Conservation (phyloP, 768 basidiomycete genomes). For the Botryobasidium botryosum region DNA sequence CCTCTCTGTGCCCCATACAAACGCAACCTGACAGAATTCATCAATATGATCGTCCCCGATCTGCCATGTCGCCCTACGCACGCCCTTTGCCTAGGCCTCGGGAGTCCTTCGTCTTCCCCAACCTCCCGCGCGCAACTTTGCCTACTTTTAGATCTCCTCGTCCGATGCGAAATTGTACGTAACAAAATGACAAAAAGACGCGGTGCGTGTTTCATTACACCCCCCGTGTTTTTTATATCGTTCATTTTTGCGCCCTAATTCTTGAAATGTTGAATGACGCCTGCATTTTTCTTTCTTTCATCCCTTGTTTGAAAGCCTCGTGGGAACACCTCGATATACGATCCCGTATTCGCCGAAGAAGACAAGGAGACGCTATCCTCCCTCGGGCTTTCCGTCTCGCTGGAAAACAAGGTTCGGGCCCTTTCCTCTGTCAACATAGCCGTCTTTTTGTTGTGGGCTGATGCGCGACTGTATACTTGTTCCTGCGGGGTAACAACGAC, state of each 20-base stretch:
- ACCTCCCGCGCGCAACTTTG: slow-evolving; percentile 51
- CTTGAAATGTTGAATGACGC: too few relatives aligned
- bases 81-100: slow-evolving; percentile 50
- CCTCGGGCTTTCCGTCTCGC: slow-evolving; percentile 22
- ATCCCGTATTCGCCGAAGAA: slow-evolving; percentile 55
- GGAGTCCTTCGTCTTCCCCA: slow-evolving; percentile 46
- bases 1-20: background rate
- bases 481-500: slow-evolving; percentile 1
- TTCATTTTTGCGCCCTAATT: slow-evolving; percentile 20
- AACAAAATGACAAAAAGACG: too few relatives aligned
- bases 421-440: slow-evolving; percentile 6
- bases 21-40: background rate
- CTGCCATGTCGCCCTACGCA: background rate
- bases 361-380: slow-evolving; percentile 34
- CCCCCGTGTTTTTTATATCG: slow-evolving; percentile 10
- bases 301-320: too few relatives aligned
- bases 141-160: slow-evolving; percentile 6
- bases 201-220: slow-evolving; percentile 10
- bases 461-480: slow-evolving; percentile 5
- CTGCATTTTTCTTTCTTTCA: too few relatives aligned
- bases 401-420: slow-evolving; percentile 36
- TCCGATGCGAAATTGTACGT: too few relatives aligned
- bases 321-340: slow-evolving; percentile 37
- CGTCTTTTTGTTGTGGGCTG: slow-evolving; percentile 3
- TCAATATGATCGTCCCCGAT: background rate